phyloP scores from a whole-genome alignment of 371 early-diverging fungal species.

The Vittaforma corneae region DNA sequence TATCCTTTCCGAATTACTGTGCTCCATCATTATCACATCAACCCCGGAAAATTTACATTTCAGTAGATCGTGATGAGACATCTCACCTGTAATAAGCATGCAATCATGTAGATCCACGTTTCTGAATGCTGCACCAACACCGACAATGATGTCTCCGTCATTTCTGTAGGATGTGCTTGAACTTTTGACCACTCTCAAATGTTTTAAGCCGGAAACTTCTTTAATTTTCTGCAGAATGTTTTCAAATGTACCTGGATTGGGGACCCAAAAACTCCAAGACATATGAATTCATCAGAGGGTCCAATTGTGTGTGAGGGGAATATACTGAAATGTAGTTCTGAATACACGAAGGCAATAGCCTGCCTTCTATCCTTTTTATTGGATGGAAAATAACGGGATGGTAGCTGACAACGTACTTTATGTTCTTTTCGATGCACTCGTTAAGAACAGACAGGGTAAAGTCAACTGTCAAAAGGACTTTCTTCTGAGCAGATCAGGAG shows the following conservation, averaged over 20 bases:
- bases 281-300: conserved; percentile 60
- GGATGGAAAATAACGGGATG: conserved; percentile 84
- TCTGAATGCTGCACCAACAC: conserved; percentile 82
- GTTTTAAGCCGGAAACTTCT: conserved; percentile 3
- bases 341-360: conserved; percentile 68
- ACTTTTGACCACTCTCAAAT: conserved; percentile 15
- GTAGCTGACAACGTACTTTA: conserved; percentile 63
- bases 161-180: not conserved
- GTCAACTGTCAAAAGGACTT: conserved; percentile 85
- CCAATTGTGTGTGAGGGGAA: conserved; percentile 88
- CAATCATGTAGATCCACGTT: conserved; percentile 61
- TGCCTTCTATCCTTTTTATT: conserved; percentile 73
- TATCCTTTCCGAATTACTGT: conserved; percentile 80
- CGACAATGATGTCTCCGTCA: conserved; percentile 61
- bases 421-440: conserved; percentile 69
- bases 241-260: conserved; percentile 12
- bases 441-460: conserved; percentile 72
- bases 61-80: conserved; percentile 78
- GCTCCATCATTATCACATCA: conserved; percentile 79
- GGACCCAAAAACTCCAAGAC: conserved; percentile 32
- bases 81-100: conserved; percentile 80
- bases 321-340: conserved; percentile 75
- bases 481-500: conserved; percentile 63
- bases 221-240: conserved; percentile 15
- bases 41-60: conserved; percentile 65